Conservation (phyloP, 1,139 yeast species). For the Saccharomyces pastorianus region DNA sequence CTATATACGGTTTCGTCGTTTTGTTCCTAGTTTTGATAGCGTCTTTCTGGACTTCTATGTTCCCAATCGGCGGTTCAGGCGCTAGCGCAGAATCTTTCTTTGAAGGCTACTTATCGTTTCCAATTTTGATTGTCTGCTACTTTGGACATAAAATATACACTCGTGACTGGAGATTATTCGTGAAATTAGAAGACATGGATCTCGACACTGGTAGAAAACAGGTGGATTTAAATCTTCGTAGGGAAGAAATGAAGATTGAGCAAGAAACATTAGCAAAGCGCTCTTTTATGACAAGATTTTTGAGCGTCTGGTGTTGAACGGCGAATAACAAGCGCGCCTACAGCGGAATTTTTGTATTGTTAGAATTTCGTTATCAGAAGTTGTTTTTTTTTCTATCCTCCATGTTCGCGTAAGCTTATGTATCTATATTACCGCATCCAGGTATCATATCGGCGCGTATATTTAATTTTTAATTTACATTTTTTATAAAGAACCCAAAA, state of each 20-base stretch:
- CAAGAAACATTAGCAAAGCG: slow-evolving; percentile 43
- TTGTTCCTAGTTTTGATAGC: slow-evolving; percentile 47
- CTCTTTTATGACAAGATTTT: slow-evolving; percentile 46
- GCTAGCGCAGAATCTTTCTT: slow-evolving; percentile 57
- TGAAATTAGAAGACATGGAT: slow-evolving; percentile 49
- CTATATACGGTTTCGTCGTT: slow-evolving; percentile 42
- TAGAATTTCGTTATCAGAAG: neutral
- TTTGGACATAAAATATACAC: slow-evolving; percentile 50
- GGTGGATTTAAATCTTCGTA: slow-evolving; percentile 53
- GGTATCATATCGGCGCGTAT: neutral
- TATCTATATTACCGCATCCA: neutral
- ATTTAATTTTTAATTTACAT: neutral
- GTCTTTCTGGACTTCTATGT: slow-evolving; percentile 66
- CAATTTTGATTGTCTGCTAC: slow-evolving; percentile 51
- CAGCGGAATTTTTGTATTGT: neutral
- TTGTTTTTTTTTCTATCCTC: neutral
- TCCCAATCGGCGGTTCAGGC: slow-evolving; percentile 45
- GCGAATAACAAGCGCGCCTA: neutral
- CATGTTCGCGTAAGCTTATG: neutral
- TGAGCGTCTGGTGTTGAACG: slow-evolving; percentile 46
- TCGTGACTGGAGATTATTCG: slow-evolving; percentile 43
- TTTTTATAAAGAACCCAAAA: neutral
- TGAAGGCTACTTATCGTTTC: slow-evolving; percentile 53
- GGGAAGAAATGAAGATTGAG: slow-evolving; percentile 59
- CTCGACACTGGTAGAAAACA: slow-evolving; percentile 65